Evolutionary conservation across 345 rosid species (phyloP).

Genomic region (Dimocarpus longan): DNA sequence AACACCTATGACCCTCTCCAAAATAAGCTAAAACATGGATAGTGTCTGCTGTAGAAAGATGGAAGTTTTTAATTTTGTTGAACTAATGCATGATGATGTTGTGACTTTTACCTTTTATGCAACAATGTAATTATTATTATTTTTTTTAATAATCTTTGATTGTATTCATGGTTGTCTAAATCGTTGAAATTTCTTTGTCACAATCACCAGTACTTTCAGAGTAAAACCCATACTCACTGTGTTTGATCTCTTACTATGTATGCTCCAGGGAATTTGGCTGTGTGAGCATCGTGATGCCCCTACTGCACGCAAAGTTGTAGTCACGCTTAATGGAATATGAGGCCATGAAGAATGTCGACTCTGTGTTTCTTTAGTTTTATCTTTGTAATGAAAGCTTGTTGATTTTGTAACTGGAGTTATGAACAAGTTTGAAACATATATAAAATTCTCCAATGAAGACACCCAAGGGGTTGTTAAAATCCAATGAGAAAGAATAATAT

Average conservation of each 20-base stretch:
- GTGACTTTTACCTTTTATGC: background rate
- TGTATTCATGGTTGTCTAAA: background rate
- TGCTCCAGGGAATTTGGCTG: constrained; percentile 89
- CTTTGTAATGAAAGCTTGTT: background rate
- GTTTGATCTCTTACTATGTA: background rate
- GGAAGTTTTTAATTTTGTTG: background rate
- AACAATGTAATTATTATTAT: background rate
- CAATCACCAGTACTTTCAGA: background rate
- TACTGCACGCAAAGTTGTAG: constrained; percentile 76
- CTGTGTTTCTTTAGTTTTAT: background rate
- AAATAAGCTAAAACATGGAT: background rate
- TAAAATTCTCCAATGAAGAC: background rate
- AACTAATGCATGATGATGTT: background rate
- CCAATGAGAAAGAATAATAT: background rate
- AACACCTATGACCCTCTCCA: background rate
- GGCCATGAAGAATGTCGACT: background rate
- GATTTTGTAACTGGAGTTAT: background rate
- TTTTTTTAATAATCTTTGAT: background rate
- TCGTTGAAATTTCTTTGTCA: background rate
- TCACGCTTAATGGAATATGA: constrained; percentile 82
- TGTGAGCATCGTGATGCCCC: constrained; percentile 93
- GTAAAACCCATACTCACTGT: background rate
- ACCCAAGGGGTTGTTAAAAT: no score
- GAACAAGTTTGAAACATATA: background rate
- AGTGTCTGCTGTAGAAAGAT: background rate